These are phyloP conservation scores for Aspergillus bombycis DNA, from an alignment of 2,329 filamentous ascomycete species.

Conservation along the genomic window DNA sequence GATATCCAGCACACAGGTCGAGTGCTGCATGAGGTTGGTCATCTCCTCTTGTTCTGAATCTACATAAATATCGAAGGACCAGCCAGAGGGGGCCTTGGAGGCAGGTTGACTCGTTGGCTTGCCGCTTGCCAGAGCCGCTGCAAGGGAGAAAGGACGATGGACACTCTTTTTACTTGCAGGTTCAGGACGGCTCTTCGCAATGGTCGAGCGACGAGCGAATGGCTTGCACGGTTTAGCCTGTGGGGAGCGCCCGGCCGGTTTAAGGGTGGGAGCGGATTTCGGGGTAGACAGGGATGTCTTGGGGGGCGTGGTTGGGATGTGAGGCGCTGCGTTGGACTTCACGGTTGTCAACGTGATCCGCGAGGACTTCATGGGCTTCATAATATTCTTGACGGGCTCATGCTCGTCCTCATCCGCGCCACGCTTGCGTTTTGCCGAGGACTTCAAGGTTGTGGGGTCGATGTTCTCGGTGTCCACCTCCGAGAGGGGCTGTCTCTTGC, in stretches of 20 bases:
- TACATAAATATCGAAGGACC: constrained; percentile 94
- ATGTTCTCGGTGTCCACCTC: constrained; percentile 60
- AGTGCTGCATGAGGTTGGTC: constrained; percentile 90
- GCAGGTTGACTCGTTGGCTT: constrained; percentile 54
- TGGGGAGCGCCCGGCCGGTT: constrained; percentile 81
- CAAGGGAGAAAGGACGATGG: constrained; percentile 75
- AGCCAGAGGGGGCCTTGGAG: constrained; percentile 54
- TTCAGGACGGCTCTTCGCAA: constrained; percentile 70
- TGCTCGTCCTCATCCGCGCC: constrained; percentile 35
- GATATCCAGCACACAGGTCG: constrained; percentile 83
- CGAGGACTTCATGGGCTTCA: constrained; percentile 57
- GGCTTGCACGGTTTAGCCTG: constrained; percentile 71
- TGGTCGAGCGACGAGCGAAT: constrained; percentile 67
- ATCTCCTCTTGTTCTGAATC: constrained; percentile 89
- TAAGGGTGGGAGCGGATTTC: constrained; percentile 59
- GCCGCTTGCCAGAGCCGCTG: constrained; percentile 68
- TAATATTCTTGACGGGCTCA: constrained; percentile 31
- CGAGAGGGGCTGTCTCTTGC: constrained; percentile 22
- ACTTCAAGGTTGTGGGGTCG: constrained; percentile 56
- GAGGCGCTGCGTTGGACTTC: constrained; percentile 24
- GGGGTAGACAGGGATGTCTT: constrained; percentile 41
- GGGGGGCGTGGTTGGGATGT: constrained; percentile 25
- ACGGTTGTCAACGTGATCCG: constrained; percentile 38
- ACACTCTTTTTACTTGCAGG: constrained; percentile 56
- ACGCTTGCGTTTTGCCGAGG: constrained; percentile 52